Percentiles rank a stretch among this genome's conserved stretches.
These are phyloP conservation scores for Podospora comata DNA, from an alignment of 495 filamentous ascomycete species.

Conservation along the genomic window DNA sequence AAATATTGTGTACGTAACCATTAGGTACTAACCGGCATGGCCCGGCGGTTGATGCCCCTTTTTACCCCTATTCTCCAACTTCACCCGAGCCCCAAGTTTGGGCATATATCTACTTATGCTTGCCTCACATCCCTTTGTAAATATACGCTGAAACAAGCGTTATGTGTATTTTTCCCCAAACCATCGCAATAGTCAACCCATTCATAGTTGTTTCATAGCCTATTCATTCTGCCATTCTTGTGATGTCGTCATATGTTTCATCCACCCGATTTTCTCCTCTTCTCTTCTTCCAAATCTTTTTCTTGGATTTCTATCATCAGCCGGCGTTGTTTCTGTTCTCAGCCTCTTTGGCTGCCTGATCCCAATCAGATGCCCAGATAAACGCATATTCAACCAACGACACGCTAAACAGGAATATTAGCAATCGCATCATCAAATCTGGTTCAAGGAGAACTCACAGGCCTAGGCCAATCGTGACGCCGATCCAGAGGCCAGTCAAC, in stretches of 20 bases:
- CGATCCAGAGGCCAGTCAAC: conserved; percentile 75
- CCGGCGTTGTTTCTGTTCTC: conserved; percentile 60
- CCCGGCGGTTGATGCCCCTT: neutral
- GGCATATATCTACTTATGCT: neutral
- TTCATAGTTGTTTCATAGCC: neutral
- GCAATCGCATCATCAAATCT: neutral
- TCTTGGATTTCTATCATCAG: conserved; percentile 20
- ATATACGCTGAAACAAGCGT: neutral
- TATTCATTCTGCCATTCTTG: neutral
- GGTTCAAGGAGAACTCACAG: conserved; percentile 42
- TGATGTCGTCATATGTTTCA: neutral
- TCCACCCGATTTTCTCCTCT: neutral
- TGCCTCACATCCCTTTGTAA: neutral
- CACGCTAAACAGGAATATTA: conserved; percentile 42
- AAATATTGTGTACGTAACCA: neutral
- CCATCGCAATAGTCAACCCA: neutral
- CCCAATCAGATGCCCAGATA: conserved; percentile 64
- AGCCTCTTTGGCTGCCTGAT: conserved; percentile 71
- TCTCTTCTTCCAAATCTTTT: neutral
- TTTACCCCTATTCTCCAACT: neutral
- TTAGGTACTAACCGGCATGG: neutral
- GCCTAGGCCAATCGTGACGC: conserved; percentile 66
- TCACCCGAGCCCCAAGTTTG: neutral
- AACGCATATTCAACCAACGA: conserved; percentile 63
- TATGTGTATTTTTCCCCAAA: neutral